Evolutionary conservation across 176 grass and related monocot species (phyloP), one percentile per base, ranked within the genome.

Genomic region (Thinopyrum elongatum): DNA sequence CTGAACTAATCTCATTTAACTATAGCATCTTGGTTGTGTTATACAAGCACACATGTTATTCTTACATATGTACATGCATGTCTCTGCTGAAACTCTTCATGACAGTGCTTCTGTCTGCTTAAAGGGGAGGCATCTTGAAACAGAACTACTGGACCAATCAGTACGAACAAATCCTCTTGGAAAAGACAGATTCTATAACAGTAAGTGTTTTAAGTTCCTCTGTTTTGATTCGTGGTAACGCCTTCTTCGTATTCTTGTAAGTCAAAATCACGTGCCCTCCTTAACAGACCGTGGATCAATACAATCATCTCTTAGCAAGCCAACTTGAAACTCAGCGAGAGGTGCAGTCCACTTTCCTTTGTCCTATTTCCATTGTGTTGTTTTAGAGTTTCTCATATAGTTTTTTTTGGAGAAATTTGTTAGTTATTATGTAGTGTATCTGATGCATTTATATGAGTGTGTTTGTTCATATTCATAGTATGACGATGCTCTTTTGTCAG

Each of bases 311-410:
- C 81, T 88, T 98, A 41, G 90, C 86, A 79, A 91, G 92, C 59
- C 91, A 98, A 76, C 93, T 98, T 4, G 88, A 95, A 92, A 95
- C 86, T 85, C 90, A 98, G 88, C 86, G 84, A 87, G 88, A 94
- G 93, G 96, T 98, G 86, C 9, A 33, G 4, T 65, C 61, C 44
- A 84, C 11, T 80, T 36, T 21, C 9, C 25, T 65, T 77, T 55
- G 76, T 66, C 49, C 39, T 83, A 74, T 30, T 65, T 9, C 36
- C 17, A 74, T 73, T 21, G 7, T 53, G 42, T 61, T 30, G 8
- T 82, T 70, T 21, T 25, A 57, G 30, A 82, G 21, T 13, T 27
- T 27, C 21, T 6, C 22, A 3, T 33, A 51, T 34, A 23, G 10
- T 69, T 82, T 25, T 70, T 35, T 34, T 57, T 19, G 16, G 14